Evolutionary conservation across 2,329 filamentous ascomycete genomes (phyloP).

Genomic region (Microcyclospora pomicola): DNA sequence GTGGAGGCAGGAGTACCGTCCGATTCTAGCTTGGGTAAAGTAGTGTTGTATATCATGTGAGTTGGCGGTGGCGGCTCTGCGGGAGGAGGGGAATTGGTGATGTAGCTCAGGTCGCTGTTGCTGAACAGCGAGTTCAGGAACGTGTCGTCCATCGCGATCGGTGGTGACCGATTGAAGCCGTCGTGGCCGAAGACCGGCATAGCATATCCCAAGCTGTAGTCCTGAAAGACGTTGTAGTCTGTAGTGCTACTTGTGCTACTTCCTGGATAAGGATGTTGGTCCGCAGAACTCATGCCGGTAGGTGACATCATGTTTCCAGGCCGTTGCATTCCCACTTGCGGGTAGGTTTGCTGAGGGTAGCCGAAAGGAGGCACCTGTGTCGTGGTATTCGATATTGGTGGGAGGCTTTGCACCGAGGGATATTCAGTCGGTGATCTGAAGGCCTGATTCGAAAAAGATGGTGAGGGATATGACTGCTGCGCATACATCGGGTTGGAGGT

Average conservation of each 20-base stretch:
- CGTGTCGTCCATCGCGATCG: slow-evolving; percentile 26
- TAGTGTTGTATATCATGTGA: slow-evolving; percentile 3
- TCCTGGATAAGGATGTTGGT: slow-evolving; percentile 12
- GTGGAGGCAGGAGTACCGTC: slow-evolving; percentile 4
- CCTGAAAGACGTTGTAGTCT: slow-evolving; percentile 27
- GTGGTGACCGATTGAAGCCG: slow-evolving; percentile 72
- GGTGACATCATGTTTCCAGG: slow-evolving; percentile 13
- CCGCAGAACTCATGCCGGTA: slow-evolving; percentile 7
- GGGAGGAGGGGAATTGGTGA: slow-evolving; percentile 10
- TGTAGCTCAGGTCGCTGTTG: slow-evolving; percentile 6
- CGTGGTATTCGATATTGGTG: too few relatives aligned
- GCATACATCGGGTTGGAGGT: slow-evolving; percentile 7
- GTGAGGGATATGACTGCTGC: slow-evolving; percentile 11
- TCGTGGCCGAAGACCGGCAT: slow-evolving; percentile 82
- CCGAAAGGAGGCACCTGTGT: slow-evolving; percentile 16
- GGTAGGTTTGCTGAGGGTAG: slow-evolving; percentile 8
- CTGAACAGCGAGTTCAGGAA: slow-evolving; percentile 16
- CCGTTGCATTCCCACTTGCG: slow-evolving; percentile 1
- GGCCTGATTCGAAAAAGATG: slow-evolving; percentile 7
- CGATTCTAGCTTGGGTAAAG: slow-evolving; percentile 14
- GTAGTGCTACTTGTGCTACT: slow-evolving; percentile 11
- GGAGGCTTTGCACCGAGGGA: slow-evolving; percentile 5
- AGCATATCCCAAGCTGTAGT: slow-evolving; percentile 41
- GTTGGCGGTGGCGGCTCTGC: slow-evolving; percentile 8
- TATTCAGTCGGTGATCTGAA: slow-evolving; percentile 12